phyloP scores from a whole-genome alignment of 495 filamentous ascomycete genomes.

The Hapsidospora chrysogenum region DNA sequence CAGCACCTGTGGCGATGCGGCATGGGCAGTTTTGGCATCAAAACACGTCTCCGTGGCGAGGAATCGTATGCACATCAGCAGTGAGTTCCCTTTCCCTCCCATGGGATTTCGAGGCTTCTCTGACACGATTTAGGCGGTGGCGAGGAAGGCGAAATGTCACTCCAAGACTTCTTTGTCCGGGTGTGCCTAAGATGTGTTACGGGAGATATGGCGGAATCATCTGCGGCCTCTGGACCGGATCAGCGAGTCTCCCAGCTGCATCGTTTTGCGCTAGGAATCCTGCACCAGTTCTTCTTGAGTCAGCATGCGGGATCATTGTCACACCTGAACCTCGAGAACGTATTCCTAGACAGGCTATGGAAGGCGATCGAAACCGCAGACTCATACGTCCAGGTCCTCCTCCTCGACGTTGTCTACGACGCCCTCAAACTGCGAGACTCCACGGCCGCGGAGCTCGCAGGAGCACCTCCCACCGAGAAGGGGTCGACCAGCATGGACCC shows the following conservation, averaged over 20 bases:
- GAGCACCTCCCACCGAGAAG: conserved; percentile 25
- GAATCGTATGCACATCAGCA: conserved; percentile 26
- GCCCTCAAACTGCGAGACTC: conserved; percentile 49
- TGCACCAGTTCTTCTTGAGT: conserved; percentile 60
- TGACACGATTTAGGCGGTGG: conserved; percentile 17
- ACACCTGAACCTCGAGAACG: conserved; percentile 52
- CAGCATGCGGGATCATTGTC: conserved; percentile 48
- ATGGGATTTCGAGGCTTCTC: not conserved
- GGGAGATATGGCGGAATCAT: too few relatives aligned
- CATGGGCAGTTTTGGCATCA: conserved; percentile 43
- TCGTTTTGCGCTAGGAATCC: conserved; percentile 48
- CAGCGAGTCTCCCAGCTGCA: conserved; percentile 41
- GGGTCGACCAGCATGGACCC: conserved; percentile 15
- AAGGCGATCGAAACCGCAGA: conserved; percentile 44
- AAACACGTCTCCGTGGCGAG: conserved; percentile 18
- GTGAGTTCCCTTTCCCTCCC: conserved; percentile 5
- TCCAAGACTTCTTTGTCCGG: conserved; percentile 46
- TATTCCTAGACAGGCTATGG: conserved; percentile 53
- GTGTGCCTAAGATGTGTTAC: conserved; percentile 40
- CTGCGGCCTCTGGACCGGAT: too few relatives aligned
- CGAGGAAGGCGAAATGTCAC: conserved; percentile 30
- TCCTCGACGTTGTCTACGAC: conserved; percentile 60
- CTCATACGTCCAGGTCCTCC: conserved; percentile 51
- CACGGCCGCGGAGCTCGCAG: conserved; percentile 22
- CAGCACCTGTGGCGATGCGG: conserved; percentile 38